Conservation (phyloP, 441 rosid species). For the Arabidopsis lyrata region DNA sequence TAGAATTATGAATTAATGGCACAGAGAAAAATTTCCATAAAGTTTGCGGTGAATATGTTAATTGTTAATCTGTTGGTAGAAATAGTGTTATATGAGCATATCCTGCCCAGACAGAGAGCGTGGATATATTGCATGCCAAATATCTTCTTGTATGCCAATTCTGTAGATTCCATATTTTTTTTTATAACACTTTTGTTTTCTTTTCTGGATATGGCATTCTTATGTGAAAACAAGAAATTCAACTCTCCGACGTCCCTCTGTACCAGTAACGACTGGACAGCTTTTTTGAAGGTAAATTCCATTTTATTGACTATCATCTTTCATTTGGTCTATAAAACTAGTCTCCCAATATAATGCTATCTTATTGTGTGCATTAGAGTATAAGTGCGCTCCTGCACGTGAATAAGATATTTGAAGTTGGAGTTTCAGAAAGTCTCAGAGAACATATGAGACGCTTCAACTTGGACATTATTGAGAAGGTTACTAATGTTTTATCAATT, state of each 20-base stretch:
- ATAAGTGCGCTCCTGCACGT: conserved; percentile 83
- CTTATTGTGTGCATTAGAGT: conserved; percentile 57
- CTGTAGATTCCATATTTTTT: conserved; percentile 5
- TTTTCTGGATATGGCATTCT: conserved; percentile 38
- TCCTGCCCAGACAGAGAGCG: neutral
- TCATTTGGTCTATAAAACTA: neutral
- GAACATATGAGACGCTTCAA: conserved; percentile 72
- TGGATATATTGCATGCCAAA: neutral
- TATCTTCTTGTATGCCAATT: conserved; percentile 21
- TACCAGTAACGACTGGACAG: conserved; percentile 83
- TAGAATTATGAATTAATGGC: neutral
- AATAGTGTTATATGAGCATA: conserved; percentile 18
- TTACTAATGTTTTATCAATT: conserved; percentile 42
- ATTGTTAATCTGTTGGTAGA: conserved; percentile 32
- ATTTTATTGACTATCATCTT: conserved; percentile 32
- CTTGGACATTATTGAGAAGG: conserved; percentile 79
- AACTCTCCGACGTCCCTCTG: conserved; percentile 86
- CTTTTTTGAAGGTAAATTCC: conserved; percentile 81
- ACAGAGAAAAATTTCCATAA: neutral
- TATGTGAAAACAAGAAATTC: conserved; percentile 72
- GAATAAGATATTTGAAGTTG: conserved; percentile 87
- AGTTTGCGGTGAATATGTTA: conserved; percentile 25
- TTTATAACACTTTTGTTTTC: neutral
- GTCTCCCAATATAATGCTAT: conserved; percentile 29
- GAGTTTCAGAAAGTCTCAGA: conserved; percentile 71